Base-by-base conservation (phyloP, 345 rosid species). In the Citrus medica region DNA sequence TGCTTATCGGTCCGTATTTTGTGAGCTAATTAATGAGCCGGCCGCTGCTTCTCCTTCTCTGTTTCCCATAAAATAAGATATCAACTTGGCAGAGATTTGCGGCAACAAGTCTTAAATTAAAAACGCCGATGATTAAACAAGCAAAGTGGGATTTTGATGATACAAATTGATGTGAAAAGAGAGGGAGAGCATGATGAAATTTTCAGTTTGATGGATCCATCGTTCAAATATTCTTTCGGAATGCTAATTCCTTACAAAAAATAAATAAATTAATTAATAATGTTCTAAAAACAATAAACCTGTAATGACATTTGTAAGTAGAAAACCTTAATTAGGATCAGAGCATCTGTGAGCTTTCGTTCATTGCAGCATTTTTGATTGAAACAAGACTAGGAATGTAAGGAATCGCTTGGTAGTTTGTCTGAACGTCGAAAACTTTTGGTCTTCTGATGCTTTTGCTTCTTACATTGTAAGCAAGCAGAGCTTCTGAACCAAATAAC, bases 381-480 rank as follows among this genome's bases (percentile, higher is more conserved):
- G 76, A 73, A 73, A 73, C 67, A 38, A 59, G 76, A 65, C 76
- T 73, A 6, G 76, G 78, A 73, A 46, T 27, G 75, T 67, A 68
- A 87, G 71, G 71, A 86, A 87, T 12, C 78, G 79, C 62, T 84
- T 69, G 64, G 76, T 59, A 59, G 66, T 73, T 73, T 37, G 76
- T 37, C 10, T 73, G 33, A 37, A 14, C 16, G 24, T 22, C 1
- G 7, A 16, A 24, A 59, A 25, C 9, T 35, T 73, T 58, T n/a
- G 22, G 33, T 59, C 38, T 37, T 59, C 76, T 35, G 32, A 59
- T 65, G 7, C 22, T 48, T 37, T 73, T 59, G 55, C 66, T 88
- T 85, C 56, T 83, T 75, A 59, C 88, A 87, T 19, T 72, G 32
- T 40, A 7, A 85, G 87, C 38, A 67, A 42, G 27, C 27, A 67